Evolutionary conservation across 2,329 filamentous ascomycete species (phyloP).

Genomic region (Aspergillus puulaauensis): DNA sequence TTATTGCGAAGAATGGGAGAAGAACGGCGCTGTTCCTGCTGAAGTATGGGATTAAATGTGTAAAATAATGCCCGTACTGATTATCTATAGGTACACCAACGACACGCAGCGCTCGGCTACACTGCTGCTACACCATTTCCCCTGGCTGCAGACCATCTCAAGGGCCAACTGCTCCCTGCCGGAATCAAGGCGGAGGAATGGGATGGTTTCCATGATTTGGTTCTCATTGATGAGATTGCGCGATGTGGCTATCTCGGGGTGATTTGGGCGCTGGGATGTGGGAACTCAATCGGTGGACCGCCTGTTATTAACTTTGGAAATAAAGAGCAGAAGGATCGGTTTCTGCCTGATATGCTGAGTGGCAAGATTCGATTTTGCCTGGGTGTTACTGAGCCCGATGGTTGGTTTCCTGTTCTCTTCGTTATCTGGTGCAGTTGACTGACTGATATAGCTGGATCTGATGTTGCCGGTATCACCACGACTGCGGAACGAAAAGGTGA

Average conservation of each 20-base stretch:
- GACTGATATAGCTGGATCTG: constrained; percentile 47
- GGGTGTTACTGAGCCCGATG: constrained; percentile 53
- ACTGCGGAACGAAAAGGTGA: constrained; percentile 51
- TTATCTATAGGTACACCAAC: constrained; percentile 11
- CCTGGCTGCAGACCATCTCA: constrained; percentile 16
- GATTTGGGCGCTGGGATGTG: constrained; percentile 32
- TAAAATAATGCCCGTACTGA: background rate
- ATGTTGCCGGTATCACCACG: constrained; percentile 60
- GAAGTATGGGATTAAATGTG: constrained; percentile 19
- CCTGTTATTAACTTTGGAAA: constrained; percentile 31
- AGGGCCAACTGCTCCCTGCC: constrained; percentile 25
- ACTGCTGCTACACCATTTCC: constrained; percentile 21
- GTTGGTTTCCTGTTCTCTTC: background rate
- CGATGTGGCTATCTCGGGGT: constrained; percentile 35
- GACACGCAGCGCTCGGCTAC: constrained; percentile 23
- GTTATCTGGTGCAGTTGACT: background rate
- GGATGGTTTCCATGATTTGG: constrained; percentile 39
- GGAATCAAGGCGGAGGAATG: constrained; percentile 32
- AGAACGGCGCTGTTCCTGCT: constrained; percentile 21
- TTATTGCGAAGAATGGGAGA: constrained; percentile 28
- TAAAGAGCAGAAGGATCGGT: constrained; percentile 40
- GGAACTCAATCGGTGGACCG: constrained; percentile 34
- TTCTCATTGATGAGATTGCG: constrained; percentile 39
- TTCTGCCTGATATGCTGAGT: constrained; percentile 57
- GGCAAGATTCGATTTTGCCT: constrained; percentile 61